Conservation (phyloP, 371 early-diverging fungal genomes). For the Syncephalastrum monosporum region DNA sequence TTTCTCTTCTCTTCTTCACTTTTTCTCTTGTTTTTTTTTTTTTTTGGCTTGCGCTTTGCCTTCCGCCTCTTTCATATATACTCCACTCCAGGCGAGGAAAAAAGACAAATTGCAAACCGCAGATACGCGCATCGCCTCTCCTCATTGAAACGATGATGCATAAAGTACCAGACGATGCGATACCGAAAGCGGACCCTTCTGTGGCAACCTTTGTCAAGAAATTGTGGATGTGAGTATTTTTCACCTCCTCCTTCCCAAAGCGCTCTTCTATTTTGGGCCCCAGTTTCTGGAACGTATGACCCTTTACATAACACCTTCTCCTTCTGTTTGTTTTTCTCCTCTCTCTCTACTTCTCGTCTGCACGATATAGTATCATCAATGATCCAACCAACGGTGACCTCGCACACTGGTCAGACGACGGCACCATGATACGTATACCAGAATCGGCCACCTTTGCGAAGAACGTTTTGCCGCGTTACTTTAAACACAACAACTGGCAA, state of each 20-base stretch:
- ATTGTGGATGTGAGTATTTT: slow-evolving; percentile 54
- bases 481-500: slow-evolving; percentile 92
- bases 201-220: slow-evolving; percentile 70
- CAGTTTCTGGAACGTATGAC: no score
- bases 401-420: slow-evolving; percentile 75
- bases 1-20: slow-evolving; percentile 4
- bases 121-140: no score
- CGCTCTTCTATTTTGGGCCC: no score
- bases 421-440: slow-evolving; percentile 66
- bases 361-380: slow-evolving; percentile 59
- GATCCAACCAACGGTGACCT: slow-evolving; percentile 62
- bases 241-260: no score
- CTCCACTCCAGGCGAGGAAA: no score
- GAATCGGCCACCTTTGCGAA: slow-evolving; percentile 79
- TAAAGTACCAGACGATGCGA: no score
- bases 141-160: no score
- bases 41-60: slow-evolving; percentile 3
- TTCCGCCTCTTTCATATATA: not conserved
- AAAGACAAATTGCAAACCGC: no score
- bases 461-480: slow-evolving; percentile 79
- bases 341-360: not conserved
- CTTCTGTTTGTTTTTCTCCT: not conserved
- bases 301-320: not conserved
- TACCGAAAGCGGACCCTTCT: no score
- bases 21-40: slow-evolving; percentile 4